A percentile compares a stretch with the other conserved stretches of the same genome.
These are phyloP conservation scores for Coemansia sp. DNA, from an alignment of 192 early-diverging fungal species.

Conservation along the genomic window DNA sequence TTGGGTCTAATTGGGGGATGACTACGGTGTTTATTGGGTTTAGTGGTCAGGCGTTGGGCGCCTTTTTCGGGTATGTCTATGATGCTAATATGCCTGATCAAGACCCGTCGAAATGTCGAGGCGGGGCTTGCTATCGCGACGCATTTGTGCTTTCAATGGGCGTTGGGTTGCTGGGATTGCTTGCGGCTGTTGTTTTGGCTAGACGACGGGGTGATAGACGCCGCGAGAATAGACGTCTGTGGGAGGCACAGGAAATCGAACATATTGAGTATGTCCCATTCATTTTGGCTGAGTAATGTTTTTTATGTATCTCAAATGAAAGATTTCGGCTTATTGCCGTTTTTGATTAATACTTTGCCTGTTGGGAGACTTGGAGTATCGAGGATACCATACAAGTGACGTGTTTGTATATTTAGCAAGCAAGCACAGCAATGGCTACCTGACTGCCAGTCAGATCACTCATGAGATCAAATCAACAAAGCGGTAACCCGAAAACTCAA, in stretches of 20 bases:
- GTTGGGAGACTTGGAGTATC: too few relatives aligned
- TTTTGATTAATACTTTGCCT: too few relatives aligned
- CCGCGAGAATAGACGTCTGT: conserved; percentile 40
- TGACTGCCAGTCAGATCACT: too few relatives aligned
- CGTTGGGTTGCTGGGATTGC: conserved; percentile 16
- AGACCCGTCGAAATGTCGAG: conserved; percentile 43
- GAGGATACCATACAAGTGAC: too few relatives aligned
- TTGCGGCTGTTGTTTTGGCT: conserved; percentile 25
- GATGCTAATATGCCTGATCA: conserved; percentile 55
- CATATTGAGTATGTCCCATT: conserved; percentile 45
- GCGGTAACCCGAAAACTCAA: too few relatives aligned
- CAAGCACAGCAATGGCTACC: too few relatives aligned
- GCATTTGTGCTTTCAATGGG: conserved; percentile 38
- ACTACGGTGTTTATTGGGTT: conserved; percentile 55
- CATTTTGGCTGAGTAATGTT: conserved; percentile 37
- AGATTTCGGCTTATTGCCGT: too few relatives aligned
- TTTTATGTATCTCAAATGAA: neutral
- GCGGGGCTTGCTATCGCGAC: conserved; percentile 39
- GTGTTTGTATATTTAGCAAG: too few relatives aligned
- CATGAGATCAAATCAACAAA: too few relatives aligned
- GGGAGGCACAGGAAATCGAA: conserved; percentile 49
- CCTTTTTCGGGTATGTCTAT: conserved; percentile 61
- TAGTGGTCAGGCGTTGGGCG: conserved; percentile 60
- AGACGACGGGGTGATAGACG: conserved; percentile 30
- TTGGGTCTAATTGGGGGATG: conserved; percentile 58